Base-by-base conservation (phyloP, 1,284 basidiomycete species). In the Ustilago shanxiensis region DNA sequence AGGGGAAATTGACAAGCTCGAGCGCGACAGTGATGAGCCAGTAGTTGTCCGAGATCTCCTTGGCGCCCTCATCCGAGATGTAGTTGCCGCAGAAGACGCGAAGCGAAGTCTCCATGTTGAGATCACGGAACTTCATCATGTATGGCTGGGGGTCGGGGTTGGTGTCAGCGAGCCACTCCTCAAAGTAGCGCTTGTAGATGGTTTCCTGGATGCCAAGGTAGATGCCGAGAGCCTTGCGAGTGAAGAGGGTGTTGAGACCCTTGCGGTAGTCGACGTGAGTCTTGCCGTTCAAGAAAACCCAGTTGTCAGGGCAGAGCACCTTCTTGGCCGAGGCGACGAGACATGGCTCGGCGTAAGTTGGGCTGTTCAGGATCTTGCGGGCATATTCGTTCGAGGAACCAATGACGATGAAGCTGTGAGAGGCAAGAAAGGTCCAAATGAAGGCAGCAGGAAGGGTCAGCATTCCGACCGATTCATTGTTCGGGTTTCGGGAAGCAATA, bases 41-140 rank as follows among this genome's bases (percentile, higher is more conserved):
- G 88, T 98, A 99, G 86, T 95, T 95, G 79, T 94, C 92, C 84
- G 90, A 93, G 84, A 99, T 95, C 86, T 94, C 92, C 35, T 88
- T 84, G 37, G 92, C 90, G 51, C 92, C 93, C 13, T 91, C 87
- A 13, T 94, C 91, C 31, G 93, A 90, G 79, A 99, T 92, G 87
- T 99, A 94, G 76, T 89, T 88, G 45, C 96, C 96, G 84, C 95
- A 94, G 88, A 99, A 99, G 65, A 98, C 96, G 60, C 92, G 91
- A 33, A 99, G 91, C 13, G 95, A 98, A 3, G 95, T 96, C 79
- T 95, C 93, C 95, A 99, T 98, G 89, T 99, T 99, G 79, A 98
- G 89, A 85, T 93, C 91, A 70, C 97, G 93, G 86, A 94, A 92
- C 37, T 89, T 90, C 90, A 93, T 92, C 95, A 97, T 97, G 89